These are phyloP conservation scores for Lathyrus aphaca DNA, from an alignment of 306 rosid genomes.

Conservation along the genomic window DNA sequence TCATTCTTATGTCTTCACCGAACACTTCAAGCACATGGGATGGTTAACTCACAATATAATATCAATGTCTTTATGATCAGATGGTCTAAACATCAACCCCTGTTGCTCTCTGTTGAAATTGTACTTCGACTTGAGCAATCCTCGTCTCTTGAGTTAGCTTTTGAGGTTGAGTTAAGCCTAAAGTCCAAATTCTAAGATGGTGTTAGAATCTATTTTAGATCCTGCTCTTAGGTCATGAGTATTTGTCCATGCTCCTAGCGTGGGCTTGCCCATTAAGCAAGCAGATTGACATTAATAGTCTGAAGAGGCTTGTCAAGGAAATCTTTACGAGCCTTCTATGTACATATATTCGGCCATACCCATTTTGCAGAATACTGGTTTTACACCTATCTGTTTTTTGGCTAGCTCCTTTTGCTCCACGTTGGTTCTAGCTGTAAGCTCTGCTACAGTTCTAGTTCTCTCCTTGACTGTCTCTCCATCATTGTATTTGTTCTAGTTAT, in stretches of 20 bases:
- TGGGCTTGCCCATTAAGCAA: background rate
- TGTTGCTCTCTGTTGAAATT: background rate
- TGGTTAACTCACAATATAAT: conserved; percentile 13
- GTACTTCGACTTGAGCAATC: background rate
- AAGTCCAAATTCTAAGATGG: conserved; percentile 6
- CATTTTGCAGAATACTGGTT: background rate
- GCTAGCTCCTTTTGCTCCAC: background rate
- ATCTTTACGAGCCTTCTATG: background rate
- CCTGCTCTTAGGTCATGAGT: background rate
- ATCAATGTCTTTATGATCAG: background rate
- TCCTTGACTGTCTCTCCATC: background rate
- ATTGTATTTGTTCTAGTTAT: background rate
- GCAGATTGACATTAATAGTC: background rate
- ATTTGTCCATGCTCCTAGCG: background rate
- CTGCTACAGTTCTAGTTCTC: background rate
- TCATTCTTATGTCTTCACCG: background rate
- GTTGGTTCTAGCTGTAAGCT: background rate
- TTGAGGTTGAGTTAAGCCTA: background rate
- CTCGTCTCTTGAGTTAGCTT: background rate
- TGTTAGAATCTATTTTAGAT: background rate
- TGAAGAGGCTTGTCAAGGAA: background rate
- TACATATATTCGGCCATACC: background rate
- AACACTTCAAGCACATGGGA: background rate
- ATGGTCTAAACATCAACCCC: background rate
- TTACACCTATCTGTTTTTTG: background rate